Evolutionary conservation across 768 basidiomycete species (phyloP).

Genomic region (Suillus decipiens): DNA sequence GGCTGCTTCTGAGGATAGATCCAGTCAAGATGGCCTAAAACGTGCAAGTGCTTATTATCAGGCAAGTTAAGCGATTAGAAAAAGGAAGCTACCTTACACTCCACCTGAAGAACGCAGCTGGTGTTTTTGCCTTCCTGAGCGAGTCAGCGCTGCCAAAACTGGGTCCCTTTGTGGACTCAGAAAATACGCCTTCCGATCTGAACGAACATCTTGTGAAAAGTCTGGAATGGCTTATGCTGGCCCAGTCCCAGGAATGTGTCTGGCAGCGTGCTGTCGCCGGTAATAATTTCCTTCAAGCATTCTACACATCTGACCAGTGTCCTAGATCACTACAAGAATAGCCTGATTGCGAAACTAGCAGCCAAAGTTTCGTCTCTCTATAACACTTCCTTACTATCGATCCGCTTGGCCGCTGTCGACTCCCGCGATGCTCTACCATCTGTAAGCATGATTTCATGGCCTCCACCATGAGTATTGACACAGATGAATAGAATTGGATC

Average conservation of each 20-base stretch:
- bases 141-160: conserved; percentile 57
- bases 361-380: conserved; percentile 75
- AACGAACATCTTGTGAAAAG: conserved; percentile 58
- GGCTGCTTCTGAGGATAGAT: conserved; percentile 69
- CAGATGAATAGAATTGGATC: conserved; percentile 58
- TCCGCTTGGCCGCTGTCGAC: conserved; percentile 45
- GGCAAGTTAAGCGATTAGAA: conserved; percentile 38
- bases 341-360: conserved; percentile 80
- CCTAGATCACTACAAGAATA: conserved; percentile 74
- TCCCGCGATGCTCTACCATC: conserved; percentile 53
- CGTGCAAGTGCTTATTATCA: conserved; percentile 72
- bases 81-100: conserved; percentile 2
- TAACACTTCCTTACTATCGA: conserved; percentile 43
- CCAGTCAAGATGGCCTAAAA: conserved; percentile 78
- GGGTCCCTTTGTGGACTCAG: conserved; percentile 44
- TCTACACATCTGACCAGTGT: conserved; percentile 1
- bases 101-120: conserved; percentile 62
- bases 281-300: conserved; percentile 29
- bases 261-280: conserved; percentile 93
- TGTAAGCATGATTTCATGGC: conserved; percentile 38
- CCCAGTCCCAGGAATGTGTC: conserved; percentile 95
- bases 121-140: conserved; percentile 63
- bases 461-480: conserved; percentile 14
- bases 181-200: conserved; percentile 68
- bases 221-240: conserved; percentile 79